Base-by-base conservation (phyloP, 257 asterid genomes). In the Ocimum tenuiflorum region DNA sequence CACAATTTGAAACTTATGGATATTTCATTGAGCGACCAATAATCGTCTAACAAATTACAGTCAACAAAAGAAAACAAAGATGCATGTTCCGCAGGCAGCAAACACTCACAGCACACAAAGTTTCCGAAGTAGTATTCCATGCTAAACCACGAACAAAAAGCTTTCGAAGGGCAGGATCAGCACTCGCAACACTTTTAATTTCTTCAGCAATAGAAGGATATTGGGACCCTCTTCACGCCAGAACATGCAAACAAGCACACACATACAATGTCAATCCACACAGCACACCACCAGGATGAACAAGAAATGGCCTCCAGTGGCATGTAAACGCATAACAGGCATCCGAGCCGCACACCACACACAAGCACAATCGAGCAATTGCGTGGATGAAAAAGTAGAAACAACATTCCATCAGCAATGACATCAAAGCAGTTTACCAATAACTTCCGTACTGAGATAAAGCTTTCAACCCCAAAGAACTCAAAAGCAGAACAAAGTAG, bases 111-210 rank as follows among this genome's bases (percentile, higher is more conserved):
- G 83, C 91, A 85, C 86, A 88, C 96, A 91, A 91, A 69, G 91
- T 88, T 82, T 91, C 97, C 67, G 95, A 80, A 73, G 91, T 71
- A 73, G 97, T 91, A 83, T 86, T 77, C 95, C 92, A 88, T n/a
- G 89, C 92, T 86, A 91, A 91, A 83, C 96, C 97, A 74, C 92
- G 97, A 67, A 91, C 96, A 84, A 91, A 88, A 84, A 91, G 95
- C 96, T 88, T 88, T 88, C 95, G 88, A 69, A 88, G 89, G 75
- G 95, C 96, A 41, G 97, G 97, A 86, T 91, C 97, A 78, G 96
- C 89, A 69, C 91, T 88, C 56, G 97, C 97, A 82, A 91, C 85
- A 87, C 86, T 82, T 85, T 75, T 90, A 81, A 90, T 87, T 82
- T 86, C 96, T 74, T 90, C 96, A 60, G 97, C 95, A 82, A 90